Conservation (phyloP, 495 filamentous ascomycete genomes). For the Neurospora sp. region DNA sequence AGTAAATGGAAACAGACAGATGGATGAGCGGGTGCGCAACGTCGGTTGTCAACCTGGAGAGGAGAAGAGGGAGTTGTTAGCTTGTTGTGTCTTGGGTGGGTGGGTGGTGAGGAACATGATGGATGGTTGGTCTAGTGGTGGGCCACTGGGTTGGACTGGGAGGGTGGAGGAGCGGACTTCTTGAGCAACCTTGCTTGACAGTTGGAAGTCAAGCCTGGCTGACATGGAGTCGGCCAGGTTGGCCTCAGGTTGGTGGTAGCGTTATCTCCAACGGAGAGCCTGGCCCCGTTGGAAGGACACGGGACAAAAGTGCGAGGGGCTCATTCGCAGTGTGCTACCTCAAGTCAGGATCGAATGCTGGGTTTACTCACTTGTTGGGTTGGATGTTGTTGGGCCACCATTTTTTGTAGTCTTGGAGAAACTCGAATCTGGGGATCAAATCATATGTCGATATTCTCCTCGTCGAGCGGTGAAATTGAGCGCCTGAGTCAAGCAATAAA, state of each 20-base stretch:
- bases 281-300: neutral
- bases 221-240: neutral
- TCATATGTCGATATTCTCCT: no score
- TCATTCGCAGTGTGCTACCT: neutral
- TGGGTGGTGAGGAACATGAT: neutral
- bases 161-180: neutral
- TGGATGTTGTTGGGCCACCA: no score
- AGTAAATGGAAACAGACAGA: neutral
- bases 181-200: neutral
- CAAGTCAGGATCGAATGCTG: neutral
- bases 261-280: neutral
- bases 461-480: no score
- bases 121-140: neutral
- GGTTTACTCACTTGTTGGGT: neutral
- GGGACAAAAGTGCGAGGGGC: neutral
- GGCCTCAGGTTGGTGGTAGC: neutral
- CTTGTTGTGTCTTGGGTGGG: neutral
- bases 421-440: neutral
- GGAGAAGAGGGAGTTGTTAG: neutral
- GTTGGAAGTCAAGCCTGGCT: neutral
- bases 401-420: neutral
- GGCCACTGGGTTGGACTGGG: neutral
- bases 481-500: no score
- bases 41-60: neutral
- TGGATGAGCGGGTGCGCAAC: neutral